Base-by-base conservation (phyloP, 116 monocot species). In the Trichopus zeylanicus region DNA sequence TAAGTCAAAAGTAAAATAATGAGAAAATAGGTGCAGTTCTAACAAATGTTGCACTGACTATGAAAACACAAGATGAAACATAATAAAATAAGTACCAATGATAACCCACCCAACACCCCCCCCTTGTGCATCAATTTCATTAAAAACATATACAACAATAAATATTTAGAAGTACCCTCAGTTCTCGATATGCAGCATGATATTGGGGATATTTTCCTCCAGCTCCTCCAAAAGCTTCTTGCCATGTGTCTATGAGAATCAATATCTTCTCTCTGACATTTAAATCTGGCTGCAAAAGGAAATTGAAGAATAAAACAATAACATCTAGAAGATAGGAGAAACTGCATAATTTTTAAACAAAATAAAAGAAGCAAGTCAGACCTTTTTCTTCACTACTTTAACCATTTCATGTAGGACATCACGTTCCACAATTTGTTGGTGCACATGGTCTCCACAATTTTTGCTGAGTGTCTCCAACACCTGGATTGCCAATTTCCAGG, bases 391-490 rank as follows among this genome's bases (percentile, higher is more conserved):
- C 49, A 80, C 89, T 67, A 95, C 75, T 77, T 89, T 89, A 39
- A 95, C 86, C 94, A 95, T 86, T 32, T 95, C 94, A 72, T 78
- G 89, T 53, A 95, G 74, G 54, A 95, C 83, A 61, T 95, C 83
- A 48, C 94, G 83, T 55, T 95, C 81, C 49, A 81, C 56, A 49
- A 95, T 95, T 69, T 83, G 89, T 26, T 65, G 65, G 62, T 80
- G 79, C 35, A 95, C 73, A 68, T 26, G 32, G 6, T 95, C 94
- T 23, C 89, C 94, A 70, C 94, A 95, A 59, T 95, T 95, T 78
- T 95, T 95, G 76, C 86, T 95, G 59, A 95, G 73, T 65, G 94
- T 89, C 69, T 95, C 94, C 48, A 95, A 63, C 23, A 81, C 86
- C 94, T 95, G 70, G 26, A 70, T 70, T 48, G 15, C 13, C 15